phyloP scores from a whole-genome alignment of 805 yeast species.

The Yarrowia keelungensis region DNA sequence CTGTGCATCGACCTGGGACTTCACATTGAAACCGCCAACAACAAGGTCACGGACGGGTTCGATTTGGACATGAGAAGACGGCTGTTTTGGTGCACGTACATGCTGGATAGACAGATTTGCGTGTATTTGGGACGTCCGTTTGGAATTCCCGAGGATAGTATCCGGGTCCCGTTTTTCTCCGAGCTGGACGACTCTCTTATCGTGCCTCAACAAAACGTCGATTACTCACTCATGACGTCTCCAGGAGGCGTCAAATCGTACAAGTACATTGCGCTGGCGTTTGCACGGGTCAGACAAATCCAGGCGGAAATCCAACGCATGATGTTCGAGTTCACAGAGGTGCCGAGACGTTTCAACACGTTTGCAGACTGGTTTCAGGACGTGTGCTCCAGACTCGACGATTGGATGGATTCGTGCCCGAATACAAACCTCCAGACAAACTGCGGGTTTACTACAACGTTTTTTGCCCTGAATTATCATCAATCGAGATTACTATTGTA shows the following conservation, averaged over 20 bases:
- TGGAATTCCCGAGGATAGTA: constrained; percentile 83
- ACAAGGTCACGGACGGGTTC: constrained; percentile 8
- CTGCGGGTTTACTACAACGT: constrained; percentile 73
- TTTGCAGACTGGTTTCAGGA: constrained; percentile 69
- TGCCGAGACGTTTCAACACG: constrained; percentile 66
- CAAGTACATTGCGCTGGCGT: constrained; percentile 68
- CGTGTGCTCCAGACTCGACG: constrained; percentile 59
- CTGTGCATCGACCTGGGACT: constrained; percentile 84
- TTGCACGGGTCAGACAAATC: constrained; percentile 71
- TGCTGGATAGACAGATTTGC: constrained; percentile 84
- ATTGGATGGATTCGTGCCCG: constrained; percentile 69
- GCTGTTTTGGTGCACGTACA: constrained; percentile 87
- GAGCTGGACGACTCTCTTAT: constrained; percentile 72
- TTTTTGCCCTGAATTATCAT: constrained; percentile 75
- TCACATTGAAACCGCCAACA: constrained; percentile 63
- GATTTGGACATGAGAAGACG: constrained; percentile 71
- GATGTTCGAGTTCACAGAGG: constrained; percentile 71
- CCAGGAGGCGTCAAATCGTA: constrained; percentile 58
- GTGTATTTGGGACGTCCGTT: constrained; percentile 87
- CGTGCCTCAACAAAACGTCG: constrained; percentile 27
- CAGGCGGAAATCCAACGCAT: constrained; percentile 80
- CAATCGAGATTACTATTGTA: constrained; percentile 75
- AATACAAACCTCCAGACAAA: constrained; percentile 65
- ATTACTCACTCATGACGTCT: constrained; percentile 16
- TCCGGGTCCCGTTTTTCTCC: constrained; percentile 74